Evolutionary conservation across 2,329 filamentous ascomycete species (phyloP).

Genomic region (Microascus cirrosus): DNA sequence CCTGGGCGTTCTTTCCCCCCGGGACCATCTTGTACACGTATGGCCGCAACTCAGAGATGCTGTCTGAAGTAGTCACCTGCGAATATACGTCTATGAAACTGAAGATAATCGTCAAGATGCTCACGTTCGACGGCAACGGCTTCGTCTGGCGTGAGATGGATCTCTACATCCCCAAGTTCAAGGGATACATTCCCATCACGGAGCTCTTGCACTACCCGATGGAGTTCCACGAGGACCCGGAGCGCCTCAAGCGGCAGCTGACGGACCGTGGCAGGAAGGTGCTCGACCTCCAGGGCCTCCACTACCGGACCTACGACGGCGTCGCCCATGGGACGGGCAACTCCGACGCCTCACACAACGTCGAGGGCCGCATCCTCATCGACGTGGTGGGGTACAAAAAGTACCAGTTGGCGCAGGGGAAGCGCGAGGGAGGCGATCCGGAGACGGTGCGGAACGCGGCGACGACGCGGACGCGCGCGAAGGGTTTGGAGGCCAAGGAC

Average conservation of each 20-base stretch:
- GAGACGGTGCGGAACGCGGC: constrained; percentile 12
- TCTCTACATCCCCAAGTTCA: constrained; percentile 19
- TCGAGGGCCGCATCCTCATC: constrained; percentile 27
- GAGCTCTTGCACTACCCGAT: constrained; percentile 26
- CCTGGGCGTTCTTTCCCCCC: constrained; percentile 32
- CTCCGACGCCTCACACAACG: constrained; percentile 19
- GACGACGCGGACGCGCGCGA: background rate
- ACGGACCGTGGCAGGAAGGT: constrained; percentile 23
- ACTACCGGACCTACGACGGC: constrained; percentile 28
- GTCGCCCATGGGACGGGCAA: constrained; percentile 18
- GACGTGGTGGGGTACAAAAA: constrained; percentile 30
- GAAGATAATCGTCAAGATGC: constrained; percentile 18
- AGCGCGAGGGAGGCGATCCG: constrained; percentile 21
- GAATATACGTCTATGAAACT: constrained; percentile 18
- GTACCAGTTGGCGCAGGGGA: constrained; percentile 22
- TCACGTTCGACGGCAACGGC: constrained; percentile 25
- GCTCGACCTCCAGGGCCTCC: constrained; percentile 28
- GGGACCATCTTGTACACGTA: constrained; percentile 25
- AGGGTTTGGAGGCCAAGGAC: constrained; percentile 2
- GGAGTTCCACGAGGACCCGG: constrained; percentile 17
- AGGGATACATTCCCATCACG: constrained; percentile 27
- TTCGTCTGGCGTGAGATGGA: constrained; percentile 27
- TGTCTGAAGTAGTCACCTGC: constrained; percentile 23
- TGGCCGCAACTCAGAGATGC: constrained; percentile 25
- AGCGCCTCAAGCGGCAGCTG: constrained; percentile 16